Evolutionary conservation across 306 rosid genomes (phyloP), one percentile per base, ranked within the genome.

Genomic region (Castanea sativa): DNA sequence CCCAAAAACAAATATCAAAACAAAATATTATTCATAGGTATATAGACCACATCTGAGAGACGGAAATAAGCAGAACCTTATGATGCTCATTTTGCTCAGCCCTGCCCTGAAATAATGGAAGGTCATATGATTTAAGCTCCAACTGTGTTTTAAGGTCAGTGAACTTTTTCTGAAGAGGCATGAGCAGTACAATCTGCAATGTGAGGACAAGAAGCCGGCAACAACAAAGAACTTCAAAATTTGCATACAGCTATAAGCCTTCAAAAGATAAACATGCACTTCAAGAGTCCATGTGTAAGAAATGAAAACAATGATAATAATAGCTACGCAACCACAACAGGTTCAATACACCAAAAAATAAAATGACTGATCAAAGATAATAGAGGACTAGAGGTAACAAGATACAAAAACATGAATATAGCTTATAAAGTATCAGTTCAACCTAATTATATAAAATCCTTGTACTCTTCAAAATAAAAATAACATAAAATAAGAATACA

Each of bases 31-130:
- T 55, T 55, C 30, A 45, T n/a, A 23, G 25, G 71, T 30, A n/a
- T 64, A 72, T 32, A 15, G 56, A 19, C 33, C 5, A 35, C 75
- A 79, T 79, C 55, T 72, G 38, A 16, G 4, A 73, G 70, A 59
- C 20, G 14, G 75, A 75, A 56, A 76, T 64, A 74, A 75, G 58
- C 76, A 86, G 53, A 81, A 95, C 99, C 99, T 95, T 95, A 79
- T 91, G 97, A 78, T 95, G 98, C 85, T 92, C 99, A 84, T 95
- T 95, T 82, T 95, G 96, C 88, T 91, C 96, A 71, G 93, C 97
- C 86, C 99, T 91, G 65, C 84, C 91, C 83, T 90, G 97, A 81
- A 92, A 95, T 75, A 95, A 78, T 29, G 92, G 85, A 75, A 95
- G 98, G 84, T 95, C 98, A 76, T 92, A 86, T 41, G 71, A 78